Base-by-base conservation (phyloP, 176 grass and related monocot genomes). In the Carex littledalei region DNA sequence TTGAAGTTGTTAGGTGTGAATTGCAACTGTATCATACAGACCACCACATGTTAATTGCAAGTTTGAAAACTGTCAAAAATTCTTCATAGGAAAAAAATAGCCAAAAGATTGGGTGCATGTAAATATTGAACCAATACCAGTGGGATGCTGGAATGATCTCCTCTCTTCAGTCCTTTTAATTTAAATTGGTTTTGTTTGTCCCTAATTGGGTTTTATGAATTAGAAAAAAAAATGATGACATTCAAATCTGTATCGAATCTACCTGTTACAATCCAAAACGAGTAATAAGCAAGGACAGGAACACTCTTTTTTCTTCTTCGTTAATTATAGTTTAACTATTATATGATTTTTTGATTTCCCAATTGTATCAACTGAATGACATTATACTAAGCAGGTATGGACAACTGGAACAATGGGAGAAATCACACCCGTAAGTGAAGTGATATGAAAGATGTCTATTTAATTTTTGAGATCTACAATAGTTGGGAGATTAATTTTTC, bases 381-480 rank as follows among this genome's bases (percentile, higher is more conserved):
- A 11, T 87, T 86, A 80, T 84, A 75, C 89, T 81, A 18, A 86
- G 69, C 85, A 98, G 95, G 95, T 93, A 58, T 98, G 95, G 95
- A 98, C 95, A 85, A 98, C 95, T 10, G 95, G 95, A 91, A 98
- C 95, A 64, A 98, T 98, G 95, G 95, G 95, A 22, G 95, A 98
- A 86, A 82, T 98, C 61, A 93, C 95, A 85, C 95, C 95, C n/a
- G 95, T 95, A 59, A 93, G 92, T 87, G 73, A 63, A 74, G 16
- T 59, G 58, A 54, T 83, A 9, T 41, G 49, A 17, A 18, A 26
- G 2, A 83, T 83, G 6, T 54, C 29, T 8, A 68, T 53, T 20
- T 17, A 54, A 68, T 50, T 81, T 63, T 81, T 8, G 20, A 43
- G 32, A 10, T 58, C 18, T 81, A 64, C 31, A 64, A 37, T 18